Percentiles rank a stretch among this genome's conserved stretches.
phyloP scores from a whole-genome alignment of 192 early-diverging fungal genomes.

The Backusella morwellensis region DNA sequence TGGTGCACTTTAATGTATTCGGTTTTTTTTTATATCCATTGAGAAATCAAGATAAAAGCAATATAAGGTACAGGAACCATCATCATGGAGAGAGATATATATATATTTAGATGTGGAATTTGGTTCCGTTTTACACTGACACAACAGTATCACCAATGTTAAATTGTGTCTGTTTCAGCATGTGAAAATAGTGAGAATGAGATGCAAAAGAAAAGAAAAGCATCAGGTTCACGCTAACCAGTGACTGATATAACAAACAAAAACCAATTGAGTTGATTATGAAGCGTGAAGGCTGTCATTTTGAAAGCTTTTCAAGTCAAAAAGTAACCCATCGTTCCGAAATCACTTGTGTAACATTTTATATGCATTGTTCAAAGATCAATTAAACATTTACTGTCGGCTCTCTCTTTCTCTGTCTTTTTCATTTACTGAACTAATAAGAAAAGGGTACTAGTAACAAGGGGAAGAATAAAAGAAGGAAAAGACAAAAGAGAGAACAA shows the following conservation, averaged over 20 bases:
- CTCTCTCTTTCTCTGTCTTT: neutral
- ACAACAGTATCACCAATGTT: neutral
- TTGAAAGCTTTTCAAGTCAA: neutral
- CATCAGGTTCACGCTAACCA: neutral
- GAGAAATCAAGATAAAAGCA: too few species aligned
- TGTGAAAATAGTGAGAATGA: neutral
- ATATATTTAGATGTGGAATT: neutral
- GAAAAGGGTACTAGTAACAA: neutral
- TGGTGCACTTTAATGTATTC: too few species aligned
- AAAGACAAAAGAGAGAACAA: neutral
- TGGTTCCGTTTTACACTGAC: conserved; percentile 4
- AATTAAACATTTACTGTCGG: neutral
- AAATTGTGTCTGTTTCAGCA: neutral
- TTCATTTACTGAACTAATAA: neutral
- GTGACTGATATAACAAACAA: neutral
- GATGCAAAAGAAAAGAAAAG: neutral
- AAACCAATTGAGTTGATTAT: neutral
- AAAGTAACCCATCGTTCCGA: neutral
- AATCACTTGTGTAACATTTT: neutral
- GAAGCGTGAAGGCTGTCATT: neutral
- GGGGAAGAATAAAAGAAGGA: neutral
- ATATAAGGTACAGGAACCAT: neutral
- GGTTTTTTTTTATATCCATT: too few species aligned
- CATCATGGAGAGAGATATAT: neutral
- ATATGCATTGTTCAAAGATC: neutral